These are phyloP conservation scores for Corylus avellana DNA, from an alignment of 306 rosid genomes.

Conservation along the genomic window DNA sequence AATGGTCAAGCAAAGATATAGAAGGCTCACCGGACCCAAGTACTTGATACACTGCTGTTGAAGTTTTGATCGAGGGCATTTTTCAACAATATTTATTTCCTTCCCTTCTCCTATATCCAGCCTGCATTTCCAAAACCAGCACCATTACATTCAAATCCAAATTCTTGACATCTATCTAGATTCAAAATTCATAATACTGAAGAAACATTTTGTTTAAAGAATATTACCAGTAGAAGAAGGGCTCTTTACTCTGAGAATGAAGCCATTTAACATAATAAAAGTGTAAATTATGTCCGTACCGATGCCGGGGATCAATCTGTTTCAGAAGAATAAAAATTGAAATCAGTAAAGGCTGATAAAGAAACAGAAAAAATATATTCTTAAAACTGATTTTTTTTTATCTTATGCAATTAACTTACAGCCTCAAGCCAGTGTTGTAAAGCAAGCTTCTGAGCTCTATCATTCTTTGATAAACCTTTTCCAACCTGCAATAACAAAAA, in stretches of 20 bases:
- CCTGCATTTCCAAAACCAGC: conserved; percentile 51
- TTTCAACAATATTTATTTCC: conserved; percentile 77
- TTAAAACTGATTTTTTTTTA: background rate
- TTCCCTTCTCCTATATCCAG: conserved; percentile 96
- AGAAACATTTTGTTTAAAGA: conserved; percentile 14
- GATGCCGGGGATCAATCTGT: conserved; percentile 97
- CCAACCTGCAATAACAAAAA: conserved; percentile 74
- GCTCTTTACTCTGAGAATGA: conserved; percentile 84
- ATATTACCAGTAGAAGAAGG: conserved; percentile 95
- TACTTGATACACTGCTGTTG: conserved; percentile 95
- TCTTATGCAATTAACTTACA: conserved; percentile 51
- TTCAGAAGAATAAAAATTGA: conserved; percentile 21
- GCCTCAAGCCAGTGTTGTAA: conserved; percentile 99
- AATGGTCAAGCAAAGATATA: conserved; percentile 15
- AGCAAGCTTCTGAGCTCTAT: conserved; percentile 92
- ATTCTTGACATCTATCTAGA: conserved; percentile 19
- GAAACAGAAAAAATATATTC: background rate
- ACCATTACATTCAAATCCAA: conserved; percentile 11
- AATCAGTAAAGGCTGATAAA: conserved; percentile 32
- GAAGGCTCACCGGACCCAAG: conserved; percentile 87
- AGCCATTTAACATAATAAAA: conserved; percentile 88
- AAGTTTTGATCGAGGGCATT: conserved; percentile 75
- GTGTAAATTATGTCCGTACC: conserved; percentile 96
- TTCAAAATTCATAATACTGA: background rate
- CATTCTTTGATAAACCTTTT: conserved; percentile 88